phyloP scores from a whole-genome alignment of 371 early-diverging fungal genomes.

The Mucor circinelloides region DNA sequence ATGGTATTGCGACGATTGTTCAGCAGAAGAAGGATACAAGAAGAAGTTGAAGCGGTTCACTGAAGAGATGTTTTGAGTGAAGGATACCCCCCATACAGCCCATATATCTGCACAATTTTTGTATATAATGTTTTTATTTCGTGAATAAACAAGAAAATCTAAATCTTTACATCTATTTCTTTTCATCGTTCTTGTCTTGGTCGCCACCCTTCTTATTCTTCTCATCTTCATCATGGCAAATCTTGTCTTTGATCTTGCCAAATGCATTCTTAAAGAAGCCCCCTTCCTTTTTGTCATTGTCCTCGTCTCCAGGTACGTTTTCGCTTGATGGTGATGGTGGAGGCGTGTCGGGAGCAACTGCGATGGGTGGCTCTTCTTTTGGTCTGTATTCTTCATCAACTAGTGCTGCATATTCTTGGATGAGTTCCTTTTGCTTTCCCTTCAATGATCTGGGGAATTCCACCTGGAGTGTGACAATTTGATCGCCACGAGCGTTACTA shows the following conservation, averaged over 20 bases:
- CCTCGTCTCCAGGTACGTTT: constrained; percentile 7
- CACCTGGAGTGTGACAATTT: constrained; percentile 82
- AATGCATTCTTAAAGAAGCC: constrained; percentile 39
- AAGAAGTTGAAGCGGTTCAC: constrained; percentile 31
- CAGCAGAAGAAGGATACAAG: constrained; percentile 33
- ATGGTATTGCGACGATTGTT: constrained; percentile 87
- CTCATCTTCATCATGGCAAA: constrained; percentile 34
- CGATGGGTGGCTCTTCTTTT: constrained; percentile 14
- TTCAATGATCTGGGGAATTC: constrained; percentile 68
- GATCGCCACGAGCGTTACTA: constrained; percentile 73
- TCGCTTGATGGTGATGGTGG: constrained; percentile 18
- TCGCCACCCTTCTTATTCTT: constrained; percentile 12
- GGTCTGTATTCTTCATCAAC: constrained; percentile 39
- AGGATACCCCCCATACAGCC: constrained; percentile 6
- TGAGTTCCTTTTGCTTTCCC: constrained; percentile 38
- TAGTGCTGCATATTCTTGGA: constrained; percentile 35
- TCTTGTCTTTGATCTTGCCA: constrained; percentile 33
- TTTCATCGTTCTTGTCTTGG: constrained; percentile 1
- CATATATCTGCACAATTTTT: constrained; percentile 3
- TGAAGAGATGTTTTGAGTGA: constrained; percentile 15
- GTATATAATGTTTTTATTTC: background rate
- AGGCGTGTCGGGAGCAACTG: constrained; percentile 18
- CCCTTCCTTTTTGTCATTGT: constrained; percentile 8
- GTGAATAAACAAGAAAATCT: background rate
- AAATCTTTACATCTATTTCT: constrained; percentile 3